Base-by-base conservation (phyloP, 2,329 filamentous ascomycete genomes). In the Microcera coccophila region DNA sequence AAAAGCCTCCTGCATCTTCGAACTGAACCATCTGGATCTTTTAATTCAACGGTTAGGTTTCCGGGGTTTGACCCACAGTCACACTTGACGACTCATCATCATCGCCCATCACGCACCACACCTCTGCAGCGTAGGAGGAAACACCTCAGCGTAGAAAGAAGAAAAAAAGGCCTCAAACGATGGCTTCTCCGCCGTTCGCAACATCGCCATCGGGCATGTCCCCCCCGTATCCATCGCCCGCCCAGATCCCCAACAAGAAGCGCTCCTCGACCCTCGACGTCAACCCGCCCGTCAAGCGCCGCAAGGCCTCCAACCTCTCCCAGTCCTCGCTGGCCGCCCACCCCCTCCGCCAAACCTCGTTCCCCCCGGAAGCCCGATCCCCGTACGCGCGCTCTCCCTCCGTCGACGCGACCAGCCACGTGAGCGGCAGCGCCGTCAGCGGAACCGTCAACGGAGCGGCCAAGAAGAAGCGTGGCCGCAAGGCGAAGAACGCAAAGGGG, bases 281-380 rank as follows among this genome's bases (percentile, higher is more conserved):
- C 41, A 68, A 73, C 9, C 68, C 72, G 35, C 68, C 66, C 3
- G 64, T 71, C 36, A 88, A 88, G 61, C 82, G 84, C 36, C 83
- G 86, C 59, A 90, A 90, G 61, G 75, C 82, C 5, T 88, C 84
- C 11, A 76, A 66, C 48, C 70, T 81, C 50, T 82, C 82, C 3
- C 69, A 74, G 19, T 65, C 74, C 8, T 79, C 78, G 7, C 54
- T 60, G 14, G 77, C 78, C 3, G 70, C 77, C 17, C 85, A 88
- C 51, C 85, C 84, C 2, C 78, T 93, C 2, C 85, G 87, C 29
- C 85, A 90, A 59, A 90, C 88, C 4, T 89, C 86, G 0, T 93
- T 90, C 59, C 85, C 86, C 0, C 85, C 86, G 19, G 83, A 79
- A 41, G 66, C 65, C 24, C 65, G 72, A 17, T 80, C 78, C 3